These are phyloP conservation scores for Zopfia rhizophila DNA, from an alignment of 2,329 filamentous ascomycete genomes.

Conservation along the genomic window DNA sequence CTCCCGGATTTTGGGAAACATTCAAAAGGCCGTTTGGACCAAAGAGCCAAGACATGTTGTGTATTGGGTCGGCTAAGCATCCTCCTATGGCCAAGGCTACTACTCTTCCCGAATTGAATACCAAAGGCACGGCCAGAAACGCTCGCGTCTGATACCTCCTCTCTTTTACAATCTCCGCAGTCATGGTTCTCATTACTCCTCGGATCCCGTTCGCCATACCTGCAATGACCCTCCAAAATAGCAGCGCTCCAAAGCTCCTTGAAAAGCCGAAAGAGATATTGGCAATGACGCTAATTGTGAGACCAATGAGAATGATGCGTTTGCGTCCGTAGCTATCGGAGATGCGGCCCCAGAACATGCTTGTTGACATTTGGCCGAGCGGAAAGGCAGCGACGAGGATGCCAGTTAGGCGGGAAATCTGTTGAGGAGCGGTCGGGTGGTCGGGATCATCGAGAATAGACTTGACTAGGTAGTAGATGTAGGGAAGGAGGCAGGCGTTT, in stretches of 20 bases:
- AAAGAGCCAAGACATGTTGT: constrained; percentile 69
- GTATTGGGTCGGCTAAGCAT: constrained; percentile 71
- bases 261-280: constrained; percentile 75
- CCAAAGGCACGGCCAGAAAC: constrained; percentile 70
- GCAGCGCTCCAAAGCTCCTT: constrained; percentile 67
- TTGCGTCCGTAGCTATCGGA: constrained; percentile 76
- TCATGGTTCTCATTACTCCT: constrained; percentile 78
- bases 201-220: constrained; percentile 77
- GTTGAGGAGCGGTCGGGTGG: constrained; percentile 65
- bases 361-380: constrained; percentile 80
- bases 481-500: constrained; percentile 70
- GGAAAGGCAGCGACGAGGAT: constrained; percentile 81
- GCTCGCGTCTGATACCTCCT: constrained; percentile 67
- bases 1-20: constrained; percentile 66
- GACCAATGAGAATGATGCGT: constrained; percentile 77
- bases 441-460: constrained; percentile 65
- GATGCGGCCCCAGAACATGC: constrained; percentile 80
- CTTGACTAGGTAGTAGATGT: constrained; percentile 86
- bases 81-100: constrained; percentile 63
- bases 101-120: constrained; percentile 68
- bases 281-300: constrained; percentile 73
- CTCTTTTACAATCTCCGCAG: constrained; percentile 74
- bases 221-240: constrained; percentile 72
- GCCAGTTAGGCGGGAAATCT: constrained; percentile 79
- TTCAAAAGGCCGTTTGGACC: constrained; percentile 70